phyloP scores from a whole-genome alignment of 1,139 yeast genomes.

The Suhomyces chickasaworum region DNA sequence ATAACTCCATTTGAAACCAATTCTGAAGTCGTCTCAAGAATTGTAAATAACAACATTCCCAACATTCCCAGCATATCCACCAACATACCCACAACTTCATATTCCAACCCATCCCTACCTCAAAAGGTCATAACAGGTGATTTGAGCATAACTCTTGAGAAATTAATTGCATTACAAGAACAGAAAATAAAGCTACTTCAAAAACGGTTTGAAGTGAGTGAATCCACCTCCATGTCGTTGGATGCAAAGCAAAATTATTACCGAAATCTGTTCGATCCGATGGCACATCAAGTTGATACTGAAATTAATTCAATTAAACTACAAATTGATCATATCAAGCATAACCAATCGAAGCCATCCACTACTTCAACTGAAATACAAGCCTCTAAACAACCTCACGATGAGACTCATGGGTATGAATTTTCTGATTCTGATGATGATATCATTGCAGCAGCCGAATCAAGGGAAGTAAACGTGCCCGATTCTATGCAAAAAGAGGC shows the following conservation, averaged over 20 bases:
- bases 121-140: not conserved
- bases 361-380: not conserved
- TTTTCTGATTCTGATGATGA: slow-evolving; percentile 17
- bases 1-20: not conserved
- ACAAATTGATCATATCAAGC: not conserved
- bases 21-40: not conserved
- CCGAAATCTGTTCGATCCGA: slow-evolving; percentile 18
- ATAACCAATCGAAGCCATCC: not conserved
- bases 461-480: slow-evolving; percentile 7
- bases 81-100: not conserved
- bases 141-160: slow-evolving; percentile 4
- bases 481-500: slow-evolving; percentile 8
- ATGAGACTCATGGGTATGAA: slow-evolving; percentile 11
- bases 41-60: not conserved
- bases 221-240: slow-evolving; percentile 24
- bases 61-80: not conserved
- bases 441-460: slow-evolving; percentile 8
- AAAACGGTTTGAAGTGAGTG: slow-evolving; percentile 17
- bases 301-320: slow-evolving; percentile 3
- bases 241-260: slow-evolving; percentile 24
- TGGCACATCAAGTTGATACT: slow-evolving; percentile 8
- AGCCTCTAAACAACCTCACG: not conserved
- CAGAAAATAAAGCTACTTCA: slow-evolving; percentile 16
- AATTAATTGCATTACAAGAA: slow-evolving; percentile 16
- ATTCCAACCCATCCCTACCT: not conserved